Evolutionary conservation across 225 moss, liverwort and hornwort species (phyloP).

Genomic region (Neckera pumila): DNA sequence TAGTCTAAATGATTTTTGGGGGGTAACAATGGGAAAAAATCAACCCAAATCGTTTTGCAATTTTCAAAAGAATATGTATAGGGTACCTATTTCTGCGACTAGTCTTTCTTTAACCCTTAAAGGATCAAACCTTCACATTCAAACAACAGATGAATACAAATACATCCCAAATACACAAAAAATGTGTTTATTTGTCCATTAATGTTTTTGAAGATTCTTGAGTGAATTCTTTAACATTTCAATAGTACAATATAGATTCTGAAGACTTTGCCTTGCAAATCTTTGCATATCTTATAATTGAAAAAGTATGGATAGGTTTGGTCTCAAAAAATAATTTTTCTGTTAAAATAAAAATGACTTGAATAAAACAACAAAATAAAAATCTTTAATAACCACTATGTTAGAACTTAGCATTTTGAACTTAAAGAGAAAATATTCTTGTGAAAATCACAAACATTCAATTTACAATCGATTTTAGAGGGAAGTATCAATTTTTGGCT

Average conservation of each 20-base stretch:
- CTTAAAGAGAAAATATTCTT: too few species aligned
- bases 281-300: background rate
- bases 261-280: background rate
- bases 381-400: fast-evolving
- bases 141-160: background rate
- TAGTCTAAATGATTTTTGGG: background rate
- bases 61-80: background rate
- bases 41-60: background rate
- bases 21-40: too few species aligned
- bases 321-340: background rate
- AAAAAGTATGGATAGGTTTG: fast-evolving
- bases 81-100: too few species aligned
- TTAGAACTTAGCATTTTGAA: background rate
- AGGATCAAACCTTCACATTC: fast-evolving
- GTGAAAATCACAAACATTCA: background rate
- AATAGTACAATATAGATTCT: fast-evolving
- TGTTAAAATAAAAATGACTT: background rate
- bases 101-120: background rate
- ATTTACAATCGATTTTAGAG: background rate
- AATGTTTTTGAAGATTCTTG: background rate
- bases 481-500: background rate
- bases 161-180: fast-evolving
- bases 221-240: background rate
- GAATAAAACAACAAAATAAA: background rate
- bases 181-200: background rate